Conservation (phyloP, 1,284 basidiomycete genomes). For the Stygiomarasmius scandens region DNA sequence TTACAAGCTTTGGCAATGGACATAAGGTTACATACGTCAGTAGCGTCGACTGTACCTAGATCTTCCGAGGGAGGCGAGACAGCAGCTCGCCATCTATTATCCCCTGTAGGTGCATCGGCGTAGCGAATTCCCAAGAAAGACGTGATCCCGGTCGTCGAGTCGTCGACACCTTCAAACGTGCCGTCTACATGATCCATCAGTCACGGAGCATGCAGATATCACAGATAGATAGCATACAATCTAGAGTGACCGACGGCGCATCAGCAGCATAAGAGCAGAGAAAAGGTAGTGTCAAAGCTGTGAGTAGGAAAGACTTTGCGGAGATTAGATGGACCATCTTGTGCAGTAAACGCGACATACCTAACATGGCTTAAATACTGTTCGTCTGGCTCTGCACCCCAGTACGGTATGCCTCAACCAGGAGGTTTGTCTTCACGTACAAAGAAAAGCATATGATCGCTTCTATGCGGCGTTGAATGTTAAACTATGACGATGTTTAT, state of each 20-base stretch:
- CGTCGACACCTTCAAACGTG: conserved; percentile 34
- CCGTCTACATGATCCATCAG: conserved; percentile 30
- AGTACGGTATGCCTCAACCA: too few species aligned
- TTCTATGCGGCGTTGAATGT: too few species aligned
- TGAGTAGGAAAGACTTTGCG: neutral
- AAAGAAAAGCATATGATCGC: too few species aligned
- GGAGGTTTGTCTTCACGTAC: too few species aligned
- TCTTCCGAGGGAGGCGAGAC: conserved; percentile 38
- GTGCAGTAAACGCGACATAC: too few species aligned
- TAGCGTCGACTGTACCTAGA: conserved; percentile 38
- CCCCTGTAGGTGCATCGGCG: conserved; percentile 40
- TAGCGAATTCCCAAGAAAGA: conserved; percentile 40
- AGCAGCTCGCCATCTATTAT: conserved; percentile 41
- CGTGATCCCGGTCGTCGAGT: conserved; percentile 31
- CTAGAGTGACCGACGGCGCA: conserved; percentile 2
- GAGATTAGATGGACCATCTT: too few species aligned
- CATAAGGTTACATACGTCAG: conserved; percentile 22
- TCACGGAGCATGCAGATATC: neutral
- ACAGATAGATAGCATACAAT: conserved; percentile 8
- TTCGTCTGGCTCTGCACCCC: too few species aligned
- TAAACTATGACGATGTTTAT: too few species aligned
- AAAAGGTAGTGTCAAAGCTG: neutral
- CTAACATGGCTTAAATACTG: too few species aligned
- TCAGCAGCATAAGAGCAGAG: neutral
- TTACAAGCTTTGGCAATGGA: neutral